These are phyloP conservation scores for Cladobotryum protrusum DNA, from an alignment of 2,329 filamentous ascomycete genomes.

Conservation along the genomic window DNA sequence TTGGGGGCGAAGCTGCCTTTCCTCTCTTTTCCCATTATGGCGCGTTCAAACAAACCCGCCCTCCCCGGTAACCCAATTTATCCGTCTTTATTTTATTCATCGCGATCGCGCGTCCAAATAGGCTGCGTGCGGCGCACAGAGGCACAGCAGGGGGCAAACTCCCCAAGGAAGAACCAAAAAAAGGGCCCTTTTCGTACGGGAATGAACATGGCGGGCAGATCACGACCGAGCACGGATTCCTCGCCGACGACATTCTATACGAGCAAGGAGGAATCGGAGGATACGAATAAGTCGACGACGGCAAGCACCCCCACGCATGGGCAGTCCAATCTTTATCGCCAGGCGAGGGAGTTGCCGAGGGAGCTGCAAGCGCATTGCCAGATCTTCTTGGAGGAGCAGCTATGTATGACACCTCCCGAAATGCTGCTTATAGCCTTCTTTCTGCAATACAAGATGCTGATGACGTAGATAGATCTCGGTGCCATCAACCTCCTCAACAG, in stretches of 20 bases:
- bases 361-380: constrained; percentile 61
- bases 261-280: constrained; percentile 17
- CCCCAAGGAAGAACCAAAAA: no score
- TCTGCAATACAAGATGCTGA: not conserved
- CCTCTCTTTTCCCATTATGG: no score
- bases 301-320: constrained; percentile 30
- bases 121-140: no score
- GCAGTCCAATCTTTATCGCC: constrained; percentile 40
- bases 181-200: no score
- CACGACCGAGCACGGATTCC: constrained; percentile 21
- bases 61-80: no score
- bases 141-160: no score
- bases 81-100: not conserved
- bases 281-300: constrained; percentile 25
- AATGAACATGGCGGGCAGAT: constrained; percentile 11
- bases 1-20: no score
- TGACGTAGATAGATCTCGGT: constrained; percentile 21
- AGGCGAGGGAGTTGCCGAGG: constrained; percentile 50
- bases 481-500: constrained; percentile 60
- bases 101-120: not conserved
- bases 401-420: constrained; percentile 44
- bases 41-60: no score
- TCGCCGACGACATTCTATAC: constrained; percentile 32
- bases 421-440: not conserved
- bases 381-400: constrained; percentile 69